These are phyloP conservation scores for Stachybotrys chlorohalonatus DNA, from an alignment of 2,329 filamentous ascomycete species.

Conservation along the genomic window DNA sequence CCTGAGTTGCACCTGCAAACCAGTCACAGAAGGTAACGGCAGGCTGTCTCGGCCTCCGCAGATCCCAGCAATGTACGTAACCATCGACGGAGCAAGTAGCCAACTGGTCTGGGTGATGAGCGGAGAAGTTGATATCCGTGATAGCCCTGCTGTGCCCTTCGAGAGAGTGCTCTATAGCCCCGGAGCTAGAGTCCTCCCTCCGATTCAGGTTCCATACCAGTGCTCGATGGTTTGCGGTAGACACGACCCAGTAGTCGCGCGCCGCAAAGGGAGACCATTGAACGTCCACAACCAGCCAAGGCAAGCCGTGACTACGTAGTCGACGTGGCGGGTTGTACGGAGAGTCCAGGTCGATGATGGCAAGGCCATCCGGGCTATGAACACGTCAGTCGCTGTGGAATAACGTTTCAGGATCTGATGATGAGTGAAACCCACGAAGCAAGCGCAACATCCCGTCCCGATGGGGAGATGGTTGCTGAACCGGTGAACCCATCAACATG, in stretches of 20 bases:
- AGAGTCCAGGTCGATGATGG: constrained; percentile 86
- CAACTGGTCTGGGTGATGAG: constrained; percentile 80
- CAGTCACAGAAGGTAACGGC: constrained; percentile 82
- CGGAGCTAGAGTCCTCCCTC: constrained; percentile 59
- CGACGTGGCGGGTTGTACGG: constrained; percentile 81
- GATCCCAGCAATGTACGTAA: constrained; percentile 87
- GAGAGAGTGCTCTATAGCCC: constrained; percentile 76
- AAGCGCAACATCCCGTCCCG: constrained; percentile 80
- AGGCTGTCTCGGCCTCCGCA: constrained; percentile 64
- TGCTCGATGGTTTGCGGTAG: constrained; percentile 89
- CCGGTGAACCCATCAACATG: constrained; percentile 75
- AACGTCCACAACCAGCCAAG: constrained; percentile 93
- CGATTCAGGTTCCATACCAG: constrained; percentile 88
- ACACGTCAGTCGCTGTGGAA: neutral
- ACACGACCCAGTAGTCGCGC: constrained; percentile 87
- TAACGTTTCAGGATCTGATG: constrained; percentile 2
- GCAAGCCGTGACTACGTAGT: constrained; percentile 69
- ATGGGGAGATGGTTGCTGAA: constrained; percentile 87
- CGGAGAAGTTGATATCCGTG: constrained; percentile 93
- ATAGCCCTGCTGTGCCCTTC: constrained; percentile 80
- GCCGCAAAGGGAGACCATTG: constrained; percentile 93
- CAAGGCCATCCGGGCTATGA: constrained; percentile 68
- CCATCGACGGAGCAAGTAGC: constrained; percentile 90
- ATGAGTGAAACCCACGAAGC: constrained; percentile 51
- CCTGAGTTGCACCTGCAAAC: constrained; percentile 88